These are phyloP conservation scores for Neoboletus magnificus DNA, from an alignment of 768 basidiomycete species.

Conservation along the genomic window DNA sequence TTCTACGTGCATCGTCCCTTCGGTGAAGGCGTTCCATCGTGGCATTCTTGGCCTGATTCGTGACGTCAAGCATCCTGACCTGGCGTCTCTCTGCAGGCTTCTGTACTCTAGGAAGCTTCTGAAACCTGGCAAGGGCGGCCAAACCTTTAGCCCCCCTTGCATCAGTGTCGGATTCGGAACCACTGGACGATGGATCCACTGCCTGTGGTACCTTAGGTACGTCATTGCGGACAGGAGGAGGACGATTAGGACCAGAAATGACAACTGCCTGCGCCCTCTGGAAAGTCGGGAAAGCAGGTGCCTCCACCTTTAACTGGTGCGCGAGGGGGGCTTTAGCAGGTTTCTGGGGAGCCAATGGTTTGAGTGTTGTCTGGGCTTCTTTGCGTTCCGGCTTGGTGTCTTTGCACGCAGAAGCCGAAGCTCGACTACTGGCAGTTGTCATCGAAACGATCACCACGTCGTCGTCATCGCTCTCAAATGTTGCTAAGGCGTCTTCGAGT, in stretches of 20 bases:
- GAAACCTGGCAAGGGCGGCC: constrained; percentile 54
- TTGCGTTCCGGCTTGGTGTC: constrained; percentile 17
- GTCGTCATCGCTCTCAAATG: constrained; percentile 62
- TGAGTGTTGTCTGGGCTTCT: constrained; percentile 21
- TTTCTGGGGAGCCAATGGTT: constrained; percentile 12
- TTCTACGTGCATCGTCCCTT: constrained; percentile 58
- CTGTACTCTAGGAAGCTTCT: constrained; percentile 57
- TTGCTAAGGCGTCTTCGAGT: constrained; percentile 62
- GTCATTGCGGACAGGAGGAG: constrained; percentile 13
- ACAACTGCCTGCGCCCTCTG: constrained; percentile 31
- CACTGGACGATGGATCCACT: constrained; percentile 39
- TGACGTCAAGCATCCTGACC: constrained; percentile 59
- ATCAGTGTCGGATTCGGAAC: constrained; percentile 48
- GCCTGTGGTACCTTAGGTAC: constrained; percentile 4
- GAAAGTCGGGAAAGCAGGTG: constrained; percentile 43
- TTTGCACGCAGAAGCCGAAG: constrained; percentile 8
- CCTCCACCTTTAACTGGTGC: constrained; percentile 34
- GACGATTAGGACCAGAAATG: constrained; percentile 35
- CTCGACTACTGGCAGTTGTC: constrained; percentile 18
- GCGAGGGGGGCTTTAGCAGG: constrained; percentile 17
- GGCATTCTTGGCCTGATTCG: constrained; percentile 40
- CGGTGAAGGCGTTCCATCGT: constrained; percentile 50
- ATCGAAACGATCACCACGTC: constrained; percentile 55
- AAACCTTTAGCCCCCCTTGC: constrained; percentile 41
- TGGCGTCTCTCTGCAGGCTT: constrained; percentile 58